Conservation (phyloP, 75 land plant genomes). For the Pinus tabuliformis region DNA sequence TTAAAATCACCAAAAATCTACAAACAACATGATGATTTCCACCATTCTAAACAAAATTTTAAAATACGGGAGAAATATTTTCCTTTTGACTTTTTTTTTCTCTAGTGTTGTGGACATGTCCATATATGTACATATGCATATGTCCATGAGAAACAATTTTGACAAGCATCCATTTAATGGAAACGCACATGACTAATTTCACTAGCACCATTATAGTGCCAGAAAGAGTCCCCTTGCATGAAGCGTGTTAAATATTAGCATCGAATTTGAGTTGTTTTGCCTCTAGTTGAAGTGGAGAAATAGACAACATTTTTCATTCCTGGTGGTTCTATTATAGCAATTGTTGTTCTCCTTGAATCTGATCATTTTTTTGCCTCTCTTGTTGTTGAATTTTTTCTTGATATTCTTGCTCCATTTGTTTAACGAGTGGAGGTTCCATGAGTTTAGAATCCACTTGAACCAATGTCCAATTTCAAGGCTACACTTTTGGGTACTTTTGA, state of each 20-base stretch:
- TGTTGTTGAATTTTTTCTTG: not conserved
- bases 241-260: constrained; percentile 9
- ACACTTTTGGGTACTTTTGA: not conserved
- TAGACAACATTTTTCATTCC: not conserved
- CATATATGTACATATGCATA: too few relatives aligned
- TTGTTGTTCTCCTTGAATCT: too few relatives aligned
- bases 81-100: too few relatives aligned
- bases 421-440: not conserved
- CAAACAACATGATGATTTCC: too few relatives aligned
- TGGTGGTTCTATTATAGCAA: not conserved
- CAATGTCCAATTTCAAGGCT: not conserved
- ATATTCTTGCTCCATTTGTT: not conserved
- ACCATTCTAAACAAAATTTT: too few relatives aligned
- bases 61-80: too few relatives aligned
- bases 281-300: not conserved
- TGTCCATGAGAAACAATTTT: too few relatives aligned
- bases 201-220: constrained; percentile 15
- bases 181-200: constrained; percentile 19
- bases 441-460: not conserved
- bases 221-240: constrained; percentile 8
- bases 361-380: constrained; percentile 6
- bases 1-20: too few relatives aligned
- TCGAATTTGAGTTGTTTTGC: constrained; percentile 5
- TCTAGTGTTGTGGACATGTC: too few relatives aligned
- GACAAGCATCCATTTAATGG: too few relatives aligned